Evolutionary conservation across 805 yeast species (phyloP), one percentile per base, ranked within the genome.

Genomic region (Wickerhamomyces bisporus): DNA sequence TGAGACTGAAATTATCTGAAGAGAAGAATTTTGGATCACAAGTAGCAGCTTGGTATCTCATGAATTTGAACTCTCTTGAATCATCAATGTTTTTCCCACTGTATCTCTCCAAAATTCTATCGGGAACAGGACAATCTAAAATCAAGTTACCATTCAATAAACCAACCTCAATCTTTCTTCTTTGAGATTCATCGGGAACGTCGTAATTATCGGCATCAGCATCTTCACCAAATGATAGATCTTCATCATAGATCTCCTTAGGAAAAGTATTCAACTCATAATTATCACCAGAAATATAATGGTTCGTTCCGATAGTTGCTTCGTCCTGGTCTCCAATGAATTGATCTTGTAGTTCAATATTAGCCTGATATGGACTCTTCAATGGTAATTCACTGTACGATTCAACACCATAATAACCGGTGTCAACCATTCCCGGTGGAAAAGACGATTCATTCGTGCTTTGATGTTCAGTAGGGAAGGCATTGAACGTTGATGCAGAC

Each of bases 41-140:
- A 1, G 98, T 91, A 16, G 86, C 88, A 0, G 96, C 97, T 40
- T 93, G 86, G 61, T 89, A 91, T 58, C 98, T 74, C 91, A 91
- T 81, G 52, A 81, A 86, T 25, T 78, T 71, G 70, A 82, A 83
- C 66, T 91, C 84, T 50, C 67, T 49, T 42, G 74, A 54, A 55
- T 70, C 63, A 52, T 66, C 71, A 29, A 66, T 55, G 39, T 75
- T 62, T 45, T 49, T 51, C 2, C 58, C 58, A 34, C 66, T 58
- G 50, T 73, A 81, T 50, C 75, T 76, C 34, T 65, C 61, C 30
- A 83, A 62, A 35, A 87, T 68, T 34, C 76, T 71, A 23, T 76
- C 73, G n/a, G 94, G 79, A 1, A 87, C 89, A 10, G 95, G 95
- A 55, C 95, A 87, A 61, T 87, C 96, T 42, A 87, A 71, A 25